phyloP scores from a whole-genome alignment of 208 protist species.

The Angomonas desouzai region DNA sequence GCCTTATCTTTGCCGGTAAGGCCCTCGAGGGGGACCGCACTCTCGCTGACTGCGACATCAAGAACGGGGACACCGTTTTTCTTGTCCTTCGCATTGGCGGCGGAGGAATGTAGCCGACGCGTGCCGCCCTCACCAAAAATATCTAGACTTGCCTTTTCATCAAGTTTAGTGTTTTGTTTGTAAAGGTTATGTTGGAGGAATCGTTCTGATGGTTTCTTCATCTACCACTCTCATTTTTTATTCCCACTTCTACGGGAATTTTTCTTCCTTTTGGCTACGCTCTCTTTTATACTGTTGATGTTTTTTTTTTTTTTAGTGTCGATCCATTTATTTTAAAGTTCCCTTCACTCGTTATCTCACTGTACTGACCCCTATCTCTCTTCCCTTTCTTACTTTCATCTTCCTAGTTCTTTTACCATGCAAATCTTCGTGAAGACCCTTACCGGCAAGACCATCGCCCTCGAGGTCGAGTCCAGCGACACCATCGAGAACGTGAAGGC shows the following conservation, averaged over 20 bases:
- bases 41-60: constrained; percentile 98
- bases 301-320: background rate
- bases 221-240: too few species aligned
- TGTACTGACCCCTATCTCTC: constrained; percentile 3
- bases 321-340: background rate
- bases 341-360: background rate
- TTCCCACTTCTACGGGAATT: too few species aligned
- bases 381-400: constrained; percentile 47
- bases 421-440: constrained; percentile 97
- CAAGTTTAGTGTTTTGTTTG: too few species aligned
- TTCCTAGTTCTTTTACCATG: constrained; percentile 87
- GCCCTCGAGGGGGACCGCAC: constrained; percentile 98
- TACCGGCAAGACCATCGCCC: constrained; percentile 98
- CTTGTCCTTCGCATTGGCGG: constrained; percentile 96
- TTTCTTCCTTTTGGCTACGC: background rate
- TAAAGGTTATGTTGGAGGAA: too few species aligned
- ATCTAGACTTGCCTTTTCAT: too few species aligned
- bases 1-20: constrained; percentile 95
- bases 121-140: constrained; percentile 97
- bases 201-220: too few species aligned
- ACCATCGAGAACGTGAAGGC: constrained; percentile 97
- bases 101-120: constrained; percentile 97
- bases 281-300: background rate
- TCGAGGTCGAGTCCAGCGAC: constrained; percentile 96
- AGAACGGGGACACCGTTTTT: constrained; percentile 99